A percentile compares a stretch with the other conserved stretches of the same genome.
These are phyloP conservation scores for Plantago lanceolata DNA, from an alignment of 305 asterid species.

Conservation along the genomic window DNA sequence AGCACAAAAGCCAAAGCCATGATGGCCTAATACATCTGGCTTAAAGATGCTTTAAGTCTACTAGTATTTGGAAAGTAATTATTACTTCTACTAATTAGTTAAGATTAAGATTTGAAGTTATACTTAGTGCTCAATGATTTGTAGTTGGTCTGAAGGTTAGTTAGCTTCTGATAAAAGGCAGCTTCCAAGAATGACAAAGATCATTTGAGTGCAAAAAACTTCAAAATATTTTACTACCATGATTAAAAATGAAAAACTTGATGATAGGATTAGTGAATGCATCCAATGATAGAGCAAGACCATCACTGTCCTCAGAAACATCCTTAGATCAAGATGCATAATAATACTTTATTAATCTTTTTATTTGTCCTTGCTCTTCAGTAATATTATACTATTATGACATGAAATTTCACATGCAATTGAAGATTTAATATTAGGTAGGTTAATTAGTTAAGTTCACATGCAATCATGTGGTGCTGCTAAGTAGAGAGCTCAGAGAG, in stretches of 20 bases:
- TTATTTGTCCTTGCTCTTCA: background rate
- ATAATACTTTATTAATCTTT: background rate
- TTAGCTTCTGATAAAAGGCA: constrained; percentile 28
- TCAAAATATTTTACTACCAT: background rate
- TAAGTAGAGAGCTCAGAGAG: background rate
- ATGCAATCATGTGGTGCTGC: constrained; percentile 39
- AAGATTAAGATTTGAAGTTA: too few relatives aligned
- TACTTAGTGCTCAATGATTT: constrained; percentile 22
- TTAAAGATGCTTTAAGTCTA: constrained; percentile 7
- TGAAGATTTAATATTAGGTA: background rate
- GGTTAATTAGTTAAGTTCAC: constrained; percentile 19
- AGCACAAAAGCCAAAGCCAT: background rate
- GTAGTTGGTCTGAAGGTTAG: constrained; percentile 18
- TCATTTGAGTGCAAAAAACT: constrained; percentile 26
- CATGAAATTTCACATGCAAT: constrained; percentile 36
- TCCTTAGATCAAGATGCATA: constrained; percentile 14
- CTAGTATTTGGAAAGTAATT: background rate
- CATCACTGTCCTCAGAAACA: constrained; percentile 8
- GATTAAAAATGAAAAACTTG: background rate
- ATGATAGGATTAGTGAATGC: constrained; percentile 14
- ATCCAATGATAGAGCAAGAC: constrained; percentile 21
- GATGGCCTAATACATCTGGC: background rate
- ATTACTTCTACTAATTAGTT: too few relatives aligned
- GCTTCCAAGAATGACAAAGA: constrained; percentile 55
- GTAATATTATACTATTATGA: constrained; percentile 23